A percentile compares a stretch with the other conserved stretches of the same genome.
Conservation (phyloP, 192 early-diverging fungal species). For the Podochytrium sp. region DNA sequence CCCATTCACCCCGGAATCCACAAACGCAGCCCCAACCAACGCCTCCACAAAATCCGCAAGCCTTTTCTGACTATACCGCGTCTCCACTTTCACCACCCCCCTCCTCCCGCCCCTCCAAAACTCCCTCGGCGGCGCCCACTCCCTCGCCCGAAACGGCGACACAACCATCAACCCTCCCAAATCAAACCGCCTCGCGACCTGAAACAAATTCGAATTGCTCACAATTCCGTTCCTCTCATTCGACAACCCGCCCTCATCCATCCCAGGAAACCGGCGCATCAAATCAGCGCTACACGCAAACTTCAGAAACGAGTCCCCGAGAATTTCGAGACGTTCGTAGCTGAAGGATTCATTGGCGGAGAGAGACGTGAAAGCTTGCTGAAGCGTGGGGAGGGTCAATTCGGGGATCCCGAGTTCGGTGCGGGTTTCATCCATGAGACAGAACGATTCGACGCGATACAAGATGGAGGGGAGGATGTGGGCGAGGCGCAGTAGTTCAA, state of each 20-base stretch:
- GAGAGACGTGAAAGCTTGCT: conserved; percentile 72
- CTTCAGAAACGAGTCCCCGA: conserved; percentile 90
- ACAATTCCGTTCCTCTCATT: conserved; percentile 70
- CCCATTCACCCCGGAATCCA: conserved; percentile 58
- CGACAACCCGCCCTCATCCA: conserved; percentile 83
- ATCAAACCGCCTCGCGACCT: conserved; percentile 51
- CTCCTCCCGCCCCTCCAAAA: background rate
- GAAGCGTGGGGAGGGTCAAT: conserved; percentile 31
- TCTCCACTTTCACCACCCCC: conserved; percentile 23
- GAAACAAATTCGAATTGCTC: conserved; percentile 74
- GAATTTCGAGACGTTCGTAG: conserved; percentile 87
- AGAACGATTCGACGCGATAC: conserved; percentile 35
- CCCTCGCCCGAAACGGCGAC: conserved; percentile 57
- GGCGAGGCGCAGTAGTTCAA: conserved; percentile 26
- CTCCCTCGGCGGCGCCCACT: conserved; percentile 39
- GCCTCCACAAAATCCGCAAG: conserved; percentile 89
- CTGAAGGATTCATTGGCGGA: conserved; percentile 70
- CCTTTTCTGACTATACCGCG: conserved; percentile 71
- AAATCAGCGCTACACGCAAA: conserved; percentile 69
- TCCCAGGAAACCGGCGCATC: conserved; percentile 68
- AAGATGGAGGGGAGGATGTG: conserved; percentile 44
- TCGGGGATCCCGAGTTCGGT: conserved; percentile 13
- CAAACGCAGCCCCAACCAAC: conserved; percentile 69
- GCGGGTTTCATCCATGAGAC: conserved; percentile 37
- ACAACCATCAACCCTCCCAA: conserved; percentile 67